Base-by-base conservation (phyloP, 805 yeast genomes). In the Yamadazyma endophytica region DNA sequence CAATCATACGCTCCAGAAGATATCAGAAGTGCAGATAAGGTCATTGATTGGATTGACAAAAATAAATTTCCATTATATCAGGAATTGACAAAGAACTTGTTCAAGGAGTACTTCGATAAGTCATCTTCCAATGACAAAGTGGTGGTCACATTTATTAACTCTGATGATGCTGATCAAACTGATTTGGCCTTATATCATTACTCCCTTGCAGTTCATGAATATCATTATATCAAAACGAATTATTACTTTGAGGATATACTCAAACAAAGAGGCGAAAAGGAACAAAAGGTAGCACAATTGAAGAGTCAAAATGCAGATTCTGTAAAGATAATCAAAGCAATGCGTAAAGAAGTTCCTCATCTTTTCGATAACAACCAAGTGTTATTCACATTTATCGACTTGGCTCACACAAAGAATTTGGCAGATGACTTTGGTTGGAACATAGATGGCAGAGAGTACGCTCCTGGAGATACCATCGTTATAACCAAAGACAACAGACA, bases 1-100 rank as follows among this genome's bases (percentile, higher is more conserved):
- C 82, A 74, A 42, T 77, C 75, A 34, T 77, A 74, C 54, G 77
- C 79, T 0, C 73, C 86, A 5, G 75, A 75, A 29, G 85, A 82
- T 43, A 68, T 73, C 34, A 67, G 92, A 40, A 68, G 74, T 40
- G 54, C 54, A 12, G 61, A 60, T 14, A 53, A 58, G 23, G 61
- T 83, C 7, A 49, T 65, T 40, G 49, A 68, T 11, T 83, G 82
- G 62, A 54, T 83, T 17, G 48, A 53, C 18, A 53, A 58, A 27
- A 64, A 73, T 42, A 60, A 75, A 13, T 52, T 61, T 27, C 87
- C 89, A 4, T 52, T 68, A 9, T 55, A 75, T 28, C 68, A 64
- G 31, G 79, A 78, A 42, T 54, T 82, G 30, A 69, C 74, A 0
- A 64, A 72, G 0, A 44, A 47, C 6, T 45, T 57, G 14, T 43